Conservation (phyloP, 768 basidiomycete species). For the Cubamyces lactineus region DNA sequence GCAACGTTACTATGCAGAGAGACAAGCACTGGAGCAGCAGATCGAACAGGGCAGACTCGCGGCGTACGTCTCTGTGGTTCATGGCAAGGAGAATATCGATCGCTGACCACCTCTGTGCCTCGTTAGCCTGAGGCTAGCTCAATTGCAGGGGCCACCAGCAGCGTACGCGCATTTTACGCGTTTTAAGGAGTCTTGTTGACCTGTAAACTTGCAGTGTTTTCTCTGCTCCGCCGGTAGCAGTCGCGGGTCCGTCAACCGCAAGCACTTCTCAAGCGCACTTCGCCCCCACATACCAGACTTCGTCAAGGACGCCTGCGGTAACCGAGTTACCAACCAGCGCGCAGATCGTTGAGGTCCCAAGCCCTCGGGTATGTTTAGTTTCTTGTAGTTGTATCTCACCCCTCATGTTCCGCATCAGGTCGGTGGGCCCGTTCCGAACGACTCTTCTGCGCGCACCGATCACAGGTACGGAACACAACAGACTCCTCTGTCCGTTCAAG, state of each 20-base stretch:
- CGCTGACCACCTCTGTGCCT: not conserved
- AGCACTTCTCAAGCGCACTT: not conserved
- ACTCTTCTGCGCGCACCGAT: not conserved
- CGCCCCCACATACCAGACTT: not conserved
- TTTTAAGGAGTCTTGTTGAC: not conserved
- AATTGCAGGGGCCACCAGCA: conserved; percentile 1
- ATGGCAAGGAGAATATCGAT: no score
- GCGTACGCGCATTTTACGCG: not conserved
- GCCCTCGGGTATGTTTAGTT: not conserved
- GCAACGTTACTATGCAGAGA: conserved; percentile 35
- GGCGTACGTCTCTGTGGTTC: conserved; percentile 37
- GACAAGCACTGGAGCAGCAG: conserved; percentile 40
- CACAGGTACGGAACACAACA: not conserved
- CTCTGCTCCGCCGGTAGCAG: not conserved
- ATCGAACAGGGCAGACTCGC: conserved; percentile 51
- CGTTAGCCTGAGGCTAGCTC: conserved; percentile 9
- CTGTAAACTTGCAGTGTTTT: not conserved
- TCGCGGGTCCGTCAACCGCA: not conserved
- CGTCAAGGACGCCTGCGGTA: not conserved
- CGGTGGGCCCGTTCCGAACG: not conserved
- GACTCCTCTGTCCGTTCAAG: not conserved
- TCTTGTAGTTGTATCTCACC: not conserved
- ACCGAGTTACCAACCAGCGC: conserved; percentile 35
- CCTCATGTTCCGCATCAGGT: not conserved
- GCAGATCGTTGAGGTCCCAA: conserved; percentile 37